phyloP scores from a whole-genome alignment of 2,329 filamentous ascomycete species.

The Dothistroma pini region DNA sequence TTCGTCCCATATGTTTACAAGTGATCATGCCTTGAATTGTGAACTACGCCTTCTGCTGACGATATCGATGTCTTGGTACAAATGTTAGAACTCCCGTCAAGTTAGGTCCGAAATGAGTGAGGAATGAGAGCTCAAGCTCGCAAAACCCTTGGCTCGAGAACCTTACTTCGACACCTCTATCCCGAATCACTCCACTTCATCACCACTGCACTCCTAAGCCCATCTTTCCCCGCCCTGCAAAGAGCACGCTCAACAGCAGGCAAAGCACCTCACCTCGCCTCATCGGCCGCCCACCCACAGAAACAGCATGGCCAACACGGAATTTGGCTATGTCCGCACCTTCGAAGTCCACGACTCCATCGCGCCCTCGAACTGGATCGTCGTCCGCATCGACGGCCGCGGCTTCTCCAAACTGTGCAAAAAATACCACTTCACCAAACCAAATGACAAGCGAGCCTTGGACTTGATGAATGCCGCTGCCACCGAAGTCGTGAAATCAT shows the following conservation, averaged over 20 bases:
- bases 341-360: constrained; percentile 82
- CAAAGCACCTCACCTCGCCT: neutral
- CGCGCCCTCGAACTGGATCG: constrained; percentile 90
- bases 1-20: neutral
- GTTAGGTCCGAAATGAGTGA: neutral
- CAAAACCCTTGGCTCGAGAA: neutral
- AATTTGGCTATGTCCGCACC: constrained; percentile 83
- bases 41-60: neutral
- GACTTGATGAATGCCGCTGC: constrained; percentile 94
- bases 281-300: neutral
- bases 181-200: neutral
- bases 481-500: constrained; percentile 73
- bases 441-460: constrained; percentile 82
- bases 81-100: neutral
- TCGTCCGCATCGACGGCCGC: constrained; percentile 87
- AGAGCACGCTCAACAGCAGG: neutral
- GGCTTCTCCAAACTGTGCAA: constrained; percentile 73
- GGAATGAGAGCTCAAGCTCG: neutral
- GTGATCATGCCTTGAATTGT: neutral
- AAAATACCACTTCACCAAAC: constrained; percentile 77
- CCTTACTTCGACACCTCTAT: neutral
- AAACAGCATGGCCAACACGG: constrained; percentile 47
- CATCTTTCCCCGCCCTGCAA: neutral
- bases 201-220: neutral
- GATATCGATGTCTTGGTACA: neutral